Conservation (phyloP, 257 asterid genomes). For the Fraxinus pennsylvanica region DNA sequence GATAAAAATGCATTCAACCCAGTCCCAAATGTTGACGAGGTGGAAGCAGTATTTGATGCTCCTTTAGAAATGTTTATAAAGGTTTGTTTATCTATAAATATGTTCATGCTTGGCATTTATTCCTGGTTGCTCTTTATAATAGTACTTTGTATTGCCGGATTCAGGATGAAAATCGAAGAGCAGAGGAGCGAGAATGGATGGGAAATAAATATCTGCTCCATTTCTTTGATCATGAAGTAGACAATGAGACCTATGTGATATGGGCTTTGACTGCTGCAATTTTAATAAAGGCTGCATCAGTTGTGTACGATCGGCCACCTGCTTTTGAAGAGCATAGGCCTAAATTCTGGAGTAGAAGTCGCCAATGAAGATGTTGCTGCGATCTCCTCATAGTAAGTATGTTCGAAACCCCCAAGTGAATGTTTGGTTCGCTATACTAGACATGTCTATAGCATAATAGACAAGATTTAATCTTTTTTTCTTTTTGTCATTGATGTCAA, state of each 20-base stretch:
- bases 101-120: conserved; percentile 1
- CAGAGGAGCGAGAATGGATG: conserved; percentile 62
- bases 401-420: not conserved
- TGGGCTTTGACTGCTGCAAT: conserved; percentile 91
- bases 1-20: conserved; percentile 50
- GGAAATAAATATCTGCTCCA: conserved; percentile 62
- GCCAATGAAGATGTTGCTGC: conserved; percentile 27
- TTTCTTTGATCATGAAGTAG: conserved; percentile 61
- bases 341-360: conserved; percentile 58
- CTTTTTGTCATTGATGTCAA: not conserved
- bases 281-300: conserved; percentile 61
- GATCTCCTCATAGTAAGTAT: not conserved
- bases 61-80: conserved; percentile 83
- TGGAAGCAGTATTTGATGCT: conserved; percentile 72
- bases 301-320: conserved; percentile 59
- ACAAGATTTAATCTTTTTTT: not conserved
- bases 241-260: conserved; percentile 45
- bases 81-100: conserved; percentile 34
- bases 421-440: not conserved
- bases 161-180: conserved; percentile 71
- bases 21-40: conserved; percentile 62
- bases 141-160: conserved; percentile 8
- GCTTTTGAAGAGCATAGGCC: conserved; percentile 63
- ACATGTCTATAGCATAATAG: not conserved
- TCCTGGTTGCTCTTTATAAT: not conserved